Conservation (phyloP, 495 filamentous ascomycete species). For the Jackrogersella multiformis region DNA sequence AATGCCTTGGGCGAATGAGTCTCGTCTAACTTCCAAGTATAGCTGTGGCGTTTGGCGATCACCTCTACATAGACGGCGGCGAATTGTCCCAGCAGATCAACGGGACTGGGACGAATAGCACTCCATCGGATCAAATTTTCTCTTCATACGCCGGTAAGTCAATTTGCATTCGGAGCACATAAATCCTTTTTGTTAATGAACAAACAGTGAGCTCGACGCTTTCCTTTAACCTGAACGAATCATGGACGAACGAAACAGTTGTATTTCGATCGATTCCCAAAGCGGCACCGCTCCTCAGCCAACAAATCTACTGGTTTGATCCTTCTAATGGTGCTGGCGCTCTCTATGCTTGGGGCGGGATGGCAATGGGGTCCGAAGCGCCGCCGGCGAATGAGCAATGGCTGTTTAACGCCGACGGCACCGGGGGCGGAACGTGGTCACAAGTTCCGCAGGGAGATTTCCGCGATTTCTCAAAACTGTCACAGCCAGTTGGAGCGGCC, state of each 20-base stretch:
- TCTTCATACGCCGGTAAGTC: conserved; percentile 34
- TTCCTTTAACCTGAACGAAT: conserved; percentile 49
- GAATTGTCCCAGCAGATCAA: conserved; percentile 39
- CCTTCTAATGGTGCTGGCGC: conserved; percentile 19
- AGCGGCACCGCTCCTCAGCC: conserved; percentile 26
- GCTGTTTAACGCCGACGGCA: conserved; percentile 48
- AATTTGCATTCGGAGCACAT: neutral
- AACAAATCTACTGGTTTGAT: conserved; percentile 47
- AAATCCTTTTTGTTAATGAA: conserved; percentile 13
- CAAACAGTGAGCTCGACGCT: conserved; percentile 46
- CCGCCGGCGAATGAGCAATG: conserved; percentile 41
- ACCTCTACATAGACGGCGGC: conserved; percentile 48
- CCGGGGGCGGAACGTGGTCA: conserved; percentile 50
- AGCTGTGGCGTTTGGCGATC: conserved; percentile 40
- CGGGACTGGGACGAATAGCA: conserved; percentile 29
- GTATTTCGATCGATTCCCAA: conserved; percentile 43
- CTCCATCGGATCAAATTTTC: conserved; percentile 18
- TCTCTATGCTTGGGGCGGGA: conserved; percentile 53
- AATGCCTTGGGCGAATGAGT: neutral
- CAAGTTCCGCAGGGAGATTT: conserved; percentile 40
- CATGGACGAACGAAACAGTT: conserved; percentile 48
- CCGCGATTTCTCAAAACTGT: conserved; percentile 34
- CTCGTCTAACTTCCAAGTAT: conserved; percentile 22
- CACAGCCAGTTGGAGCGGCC: conserved; percentile 32
- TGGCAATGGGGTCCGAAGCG: conserved; percentile 16